Evolutionary conservation across 2,329 filamentous ascomycete species (phyloP), one percentile per base, ranked within the genome.

Genomic region (Colletotrichum horii): DNA sequence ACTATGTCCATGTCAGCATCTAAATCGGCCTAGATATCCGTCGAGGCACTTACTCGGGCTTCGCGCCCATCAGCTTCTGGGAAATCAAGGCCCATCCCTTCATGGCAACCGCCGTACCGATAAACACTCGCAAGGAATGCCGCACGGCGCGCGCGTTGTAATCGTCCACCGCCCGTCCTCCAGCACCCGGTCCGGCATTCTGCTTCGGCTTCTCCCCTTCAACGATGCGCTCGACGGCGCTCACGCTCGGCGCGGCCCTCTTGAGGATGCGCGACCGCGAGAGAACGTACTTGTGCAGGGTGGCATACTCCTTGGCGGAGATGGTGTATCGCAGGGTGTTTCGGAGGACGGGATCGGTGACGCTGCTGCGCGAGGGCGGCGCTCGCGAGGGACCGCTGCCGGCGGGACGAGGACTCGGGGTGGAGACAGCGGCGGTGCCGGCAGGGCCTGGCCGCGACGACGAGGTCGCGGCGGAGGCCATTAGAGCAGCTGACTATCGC

Each of bases 321-420:
- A 96, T 95, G 74, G 94, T 97, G 85, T 98, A 96, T 79, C 96
- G 93, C 75, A 98, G 89, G 58, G 95, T 93, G 84, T 97, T 97
- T 84, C 95, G 94, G 72, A 97, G 89, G 77, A 97, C 89, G 7
- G 94, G 94, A 79, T 96, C 94, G 52, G 78, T 74, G 34, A 79
- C 80, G 5, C 83, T 68, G 16, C 74, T 76, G 66, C 72, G 61
- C 26, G 76, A 71, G 14, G 69, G 56, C 16, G 75, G 75, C n/a
- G 68, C 26, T 48, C 62, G 56, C 5, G 75, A 77, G 7, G 75
- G 68, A 48, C 68, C 68, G 66, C 61, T 24, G 48, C 34, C 66
- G 38, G 75, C 43, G 7, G 76, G 68, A 28, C 73, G 70, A n/a
- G 76, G 76, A 19, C 66, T 69, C 28, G 70, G 61, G 34, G 69